Evolutionary conservation across 2,329 filamentous ascomycete genomes (phyloP).

Genomic region (Ophiostoma sp.): DNA sequence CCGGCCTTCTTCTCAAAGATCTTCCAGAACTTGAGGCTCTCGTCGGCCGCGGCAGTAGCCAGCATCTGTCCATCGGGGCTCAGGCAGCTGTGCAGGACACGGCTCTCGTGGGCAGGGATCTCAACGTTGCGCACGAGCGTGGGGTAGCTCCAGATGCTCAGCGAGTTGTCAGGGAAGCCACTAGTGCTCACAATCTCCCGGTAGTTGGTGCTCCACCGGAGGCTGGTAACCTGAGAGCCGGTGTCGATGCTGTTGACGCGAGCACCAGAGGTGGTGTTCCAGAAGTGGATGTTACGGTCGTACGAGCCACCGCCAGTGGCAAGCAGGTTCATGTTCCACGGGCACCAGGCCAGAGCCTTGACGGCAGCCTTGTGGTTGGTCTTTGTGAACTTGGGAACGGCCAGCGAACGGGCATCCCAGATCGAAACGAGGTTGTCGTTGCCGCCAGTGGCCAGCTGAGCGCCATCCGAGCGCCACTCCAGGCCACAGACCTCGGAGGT

Average conservation of each 20-base stretch:
- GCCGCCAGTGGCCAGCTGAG: slow-evolving; percentile 92
- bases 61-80: slow-evolving; percentile 98
- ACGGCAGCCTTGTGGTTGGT: slow-evolving; percentile 98
- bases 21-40: slow-evolving; percentile 99
- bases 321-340: slow-evolving; percentile 95
- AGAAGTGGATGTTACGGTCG: slow-evolving; percentile 98
- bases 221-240: slow-evolving; percentile 90
- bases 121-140: slow-evolving; percentile 95
- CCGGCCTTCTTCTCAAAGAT: slow-evolving; percentile 98
- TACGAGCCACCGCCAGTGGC: slow-evolving; percentile 94
- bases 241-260: slow-evolving; percentile 99
- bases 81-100: slow-evolving; percentile 92
- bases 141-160: slow-evolving; percentile 99
- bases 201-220: slow-evolving; percentile 95
- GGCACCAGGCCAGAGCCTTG: slow-evolving; percentile 98
- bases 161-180: slow-evolving; percentile 97
- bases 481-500: slow-evolving; percentile 97
- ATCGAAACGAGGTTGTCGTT: slow-evolving; percentile 99
- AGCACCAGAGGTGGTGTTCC: slow-evolving; percentile 97
- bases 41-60: slow-evolving; percentile 90
- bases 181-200: slow-evolving; percentile 97
- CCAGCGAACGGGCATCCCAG: slow-evolving; percentile 92
- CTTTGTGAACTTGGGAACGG: slow-evolving; percentile 97
- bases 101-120: slow-evolving; percentile 94
- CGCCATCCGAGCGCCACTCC: slow-evolving; percentile 94